These are phyloP conservation scores for Mortierella hygrophila DNA, from an alignment of 192 early-diverging fungal species.

Conservation along the genomic window DNA sequence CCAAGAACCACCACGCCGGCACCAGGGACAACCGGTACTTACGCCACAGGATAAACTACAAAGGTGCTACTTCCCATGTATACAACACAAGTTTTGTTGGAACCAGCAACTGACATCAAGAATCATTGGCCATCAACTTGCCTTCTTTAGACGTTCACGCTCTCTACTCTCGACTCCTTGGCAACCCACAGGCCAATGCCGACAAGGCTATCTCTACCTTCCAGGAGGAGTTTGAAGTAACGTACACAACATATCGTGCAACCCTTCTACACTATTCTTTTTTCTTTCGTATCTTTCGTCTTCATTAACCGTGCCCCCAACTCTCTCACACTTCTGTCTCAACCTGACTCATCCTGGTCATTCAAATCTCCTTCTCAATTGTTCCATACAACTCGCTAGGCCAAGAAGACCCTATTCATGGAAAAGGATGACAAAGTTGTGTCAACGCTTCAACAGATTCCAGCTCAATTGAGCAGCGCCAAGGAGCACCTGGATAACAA, in stretches of 20 bases:
- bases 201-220: conserved; percentile 32
- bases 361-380: not conserved
- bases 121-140: not conserved
- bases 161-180: conserved; percentile 27
- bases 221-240: conserved; percentile 47
- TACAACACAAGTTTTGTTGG: not conserved
- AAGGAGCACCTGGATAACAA: conserved; percentile 10
- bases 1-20: not conserved
- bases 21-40: not conserved
- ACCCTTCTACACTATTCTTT: not conserved
- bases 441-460: conserved; percentile 4
- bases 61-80: not conserved
- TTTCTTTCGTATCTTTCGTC: not conserved
- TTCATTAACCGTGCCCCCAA: not conserved
- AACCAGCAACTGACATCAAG: not conserved
- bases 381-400: conserved; percentile 10
- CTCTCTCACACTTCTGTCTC: not conserved
- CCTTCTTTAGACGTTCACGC: conserved; percentile 15
- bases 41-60: not conserved
- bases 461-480: not conserved
- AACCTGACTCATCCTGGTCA: not conserved
- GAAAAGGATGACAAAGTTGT: not conserved
- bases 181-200: conserved; percentile 34
- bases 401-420: conserved; percentile 14
- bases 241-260: not conserved